phyloP scores from a whole-genome alignment of 768 basidiomycete genomes.

The Termitomyces sp. region DNA sequence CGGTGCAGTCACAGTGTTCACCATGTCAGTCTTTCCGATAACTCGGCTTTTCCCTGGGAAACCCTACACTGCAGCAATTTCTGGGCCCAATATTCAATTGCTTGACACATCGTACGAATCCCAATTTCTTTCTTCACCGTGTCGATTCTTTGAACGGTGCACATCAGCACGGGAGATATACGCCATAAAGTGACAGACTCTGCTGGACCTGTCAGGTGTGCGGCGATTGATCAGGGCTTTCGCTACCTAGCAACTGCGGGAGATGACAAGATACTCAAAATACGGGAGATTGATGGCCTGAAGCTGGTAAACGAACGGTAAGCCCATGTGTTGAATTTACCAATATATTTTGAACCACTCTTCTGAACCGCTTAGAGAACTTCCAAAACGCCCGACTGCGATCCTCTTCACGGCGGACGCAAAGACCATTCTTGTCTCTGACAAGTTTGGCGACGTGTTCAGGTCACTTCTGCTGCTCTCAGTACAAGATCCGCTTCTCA shows the following conservation, averaged over 20 bases:
- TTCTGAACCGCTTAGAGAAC: slow-evolving; percentile 48
- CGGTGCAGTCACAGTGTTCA: too few relatives aligned
- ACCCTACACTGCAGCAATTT: slow-evolving; percentile 39
- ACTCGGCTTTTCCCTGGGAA: slow-evolving; percentile 42
- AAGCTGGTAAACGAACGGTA: slow-evolving; percentile 64
- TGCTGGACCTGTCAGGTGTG: slow-evolving; percentile 60
- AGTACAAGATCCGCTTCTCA: neutral
- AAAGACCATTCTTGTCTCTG: slow-evolving; percentile 74
- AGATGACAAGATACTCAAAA: slow-evolving; percentile 80
- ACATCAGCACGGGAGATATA: slow-evolving; percentile 50
- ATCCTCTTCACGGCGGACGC: slow-evolving; percentile 62
- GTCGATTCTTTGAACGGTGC: neutral
- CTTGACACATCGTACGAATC: slow-evolving; percentile 52
- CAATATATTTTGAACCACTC: neutral
- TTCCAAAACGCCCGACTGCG: slow-evolving; percentile 80
- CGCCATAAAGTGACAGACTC: slow-evolving; percentile 44
- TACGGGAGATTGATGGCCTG: slow-evolving; percentile 66
- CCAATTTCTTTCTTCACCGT: neutral
- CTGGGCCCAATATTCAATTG: slow-evolving; percentile 65
- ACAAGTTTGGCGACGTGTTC: slow-evolving; percentile 96
- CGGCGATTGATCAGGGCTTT: slow-evolving; percentile 45
- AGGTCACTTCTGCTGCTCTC: slow-evolving; percentile 41
- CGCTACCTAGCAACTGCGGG: slow-evolving; percentile 59
- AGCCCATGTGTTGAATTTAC: neutral
- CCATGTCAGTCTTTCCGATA: slow-evolving; percentile 48